Base-by-base conservation (phyloP, 1,139 yeast species). In the Debaryomycetaceae sp. region DNA sequence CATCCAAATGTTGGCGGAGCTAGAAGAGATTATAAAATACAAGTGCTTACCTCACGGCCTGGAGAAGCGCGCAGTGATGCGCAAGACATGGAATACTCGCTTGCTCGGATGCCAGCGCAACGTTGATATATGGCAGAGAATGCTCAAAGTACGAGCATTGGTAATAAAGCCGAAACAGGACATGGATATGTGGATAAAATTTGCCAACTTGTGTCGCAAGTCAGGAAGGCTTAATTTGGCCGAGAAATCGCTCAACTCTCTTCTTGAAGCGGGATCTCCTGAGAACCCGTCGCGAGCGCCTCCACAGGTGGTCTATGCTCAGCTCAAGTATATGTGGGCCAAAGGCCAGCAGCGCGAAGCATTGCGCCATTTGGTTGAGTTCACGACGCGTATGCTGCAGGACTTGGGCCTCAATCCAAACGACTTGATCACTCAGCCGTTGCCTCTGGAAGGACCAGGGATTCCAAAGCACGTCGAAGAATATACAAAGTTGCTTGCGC, bases 71-170 rank as follows among this genome's bases (percentile, higher is more conserved):
- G 68, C 64, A 5, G 74, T 76, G 4, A 79, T 92, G 73, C 69
- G 95, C 43, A 76, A 78, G 45, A 90, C 97, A 0, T 92, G 98
- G 98, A 86, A 83, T 50, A 81, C 83, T 29, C 70, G 99, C 44
- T 60, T 92, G 31, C 60, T 85, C 35, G 97, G 98, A 2, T 86
- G 96, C 49, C 98, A 90, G 55, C 70, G 93, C 44, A 90, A 90
- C 55, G 97, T 90, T 28, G 99, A 92, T 55, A 87, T 87, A 15
- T 92, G 99, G 98, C 97, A 90, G 53, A 68, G 97, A 47, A 79
- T 90, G 77, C 67, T 92, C 36, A 83, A 87, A 49, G 95, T 90
- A 2, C 68, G 98, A 32, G 92, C 97, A 0, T 63, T 92, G 33
- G 97, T 92, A 12, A 83, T 90, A 25, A 81, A 81, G 38, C 99